Evolutionary conservation across 1,284 basidiomycete species (phyloP), one percentile per base, ranked within the genome.

Genomic region (Neolentinus lepideus): DNA sequence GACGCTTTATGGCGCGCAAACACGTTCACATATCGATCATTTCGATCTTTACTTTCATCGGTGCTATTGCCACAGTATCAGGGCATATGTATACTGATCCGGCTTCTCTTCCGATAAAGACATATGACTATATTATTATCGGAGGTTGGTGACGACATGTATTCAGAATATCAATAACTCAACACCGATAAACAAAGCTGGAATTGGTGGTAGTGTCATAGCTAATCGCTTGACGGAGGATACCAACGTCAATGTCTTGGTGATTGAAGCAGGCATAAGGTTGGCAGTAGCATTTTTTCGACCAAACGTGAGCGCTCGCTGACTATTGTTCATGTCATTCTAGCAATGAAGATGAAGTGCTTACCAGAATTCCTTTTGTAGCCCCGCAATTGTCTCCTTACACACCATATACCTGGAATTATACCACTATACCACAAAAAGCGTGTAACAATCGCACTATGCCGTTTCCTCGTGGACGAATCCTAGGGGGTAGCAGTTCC

Each of bases 401-500:
- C 38, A 51, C 21, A 65, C 63, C 4, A 50, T 47, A 14, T 66
- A 63, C 54, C 68, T 74, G 52, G 56, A 69, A 72, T 55, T 71
- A 65, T 56, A 68, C 66, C 12, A 72, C 71, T 2, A 63, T 60
- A 2, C 60, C 70, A 21, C 72, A 73, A 54, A 24, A 52, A 11
- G 69, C 63, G 3, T 52, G 71, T 11, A 63, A 69, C 53, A 64
- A 63, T 19, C 64, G 71, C 1, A 46, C 60, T 0, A 33, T 74
- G 10, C 11, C 54, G 0, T 69, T 66, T 54, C 62, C 68, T 1
- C 61, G 72, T 26, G 74, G 73, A 0, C 66, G 66, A 51, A 62
- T 72, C 11, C 60, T 75, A 2, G 74, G 74, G 3, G 74, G 74
- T 6, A 66, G 66, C 45, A 73, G 66, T 53, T 68, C 69, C 26